Evolutionary conservation across 768 basidiomycete species (phyloP).

Genomic region (Albatrellus ellisii): DNA sequence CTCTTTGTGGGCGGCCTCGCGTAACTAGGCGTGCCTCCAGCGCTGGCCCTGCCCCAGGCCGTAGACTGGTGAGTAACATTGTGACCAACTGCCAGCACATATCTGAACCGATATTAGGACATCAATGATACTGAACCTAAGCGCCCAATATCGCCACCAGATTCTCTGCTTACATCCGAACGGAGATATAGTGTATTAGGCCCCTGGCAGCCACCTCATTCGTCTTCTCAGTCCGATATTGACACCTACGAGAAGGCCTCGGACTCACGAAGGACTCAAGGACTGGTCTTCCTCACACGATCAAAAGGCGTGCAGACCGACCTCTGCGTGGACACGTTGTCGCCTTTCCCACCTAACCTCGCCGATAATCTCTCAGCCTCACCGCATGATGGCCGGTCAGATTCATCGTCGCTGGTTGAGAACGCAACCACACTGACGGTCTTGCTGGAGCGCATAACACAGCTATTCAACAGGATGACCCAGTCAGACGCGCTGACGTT

Average conservation of each 20-base stretch:
- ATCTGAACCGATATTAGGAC: constrained; percentile 14
- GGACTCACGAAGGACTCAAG: not conserved
- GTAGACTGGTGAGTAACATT: constrained; percentile 21
- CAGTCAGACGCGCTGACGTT: constrained; percentile 80
- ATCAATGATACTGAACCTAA: constrained; percentile 31
- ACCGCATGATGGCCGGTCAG: constrained; percentile 50
- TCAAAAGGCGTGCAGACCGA: constrained; percentile 59
- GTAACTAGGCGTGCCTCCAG: constrained; percentile 4
- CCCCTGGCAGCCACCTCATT: constrained; percentile 14
- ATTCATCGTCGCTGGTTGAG: constrained; percentile 60
- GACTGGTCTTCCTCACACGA: not conserved
- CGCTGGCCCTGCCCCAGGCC: constrained; percentile 12
- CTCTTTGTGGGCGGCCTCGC: not conserved
- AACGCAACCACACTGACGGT: constrained; percentile 36
- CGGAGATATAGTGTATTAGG: constrained; percentile 17
- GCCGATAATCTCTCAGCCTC: constrained; percentile 23
- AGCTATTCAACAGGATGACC: constrained; percentile 48
- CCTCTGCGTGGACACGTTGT: constrained; percentile 19
- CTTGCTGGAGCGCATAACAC: constrained; percentile 49
- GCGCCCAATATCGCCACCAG: constrained; percentile 29
- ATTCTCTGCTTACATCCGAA: constrained; percentile 16
- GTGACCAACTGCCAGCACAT: not conserved
- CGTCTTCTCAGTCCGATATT: constrained; percentile 15
- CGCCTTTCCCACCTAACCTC: constrained; percentile 17
- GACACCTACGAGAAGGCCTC: constrained; percentile 4